Evolutionary conservation across 805 yeast genomes (phyloP).

Genomic region (Sungouiozyma ichnusensis): DNA sequence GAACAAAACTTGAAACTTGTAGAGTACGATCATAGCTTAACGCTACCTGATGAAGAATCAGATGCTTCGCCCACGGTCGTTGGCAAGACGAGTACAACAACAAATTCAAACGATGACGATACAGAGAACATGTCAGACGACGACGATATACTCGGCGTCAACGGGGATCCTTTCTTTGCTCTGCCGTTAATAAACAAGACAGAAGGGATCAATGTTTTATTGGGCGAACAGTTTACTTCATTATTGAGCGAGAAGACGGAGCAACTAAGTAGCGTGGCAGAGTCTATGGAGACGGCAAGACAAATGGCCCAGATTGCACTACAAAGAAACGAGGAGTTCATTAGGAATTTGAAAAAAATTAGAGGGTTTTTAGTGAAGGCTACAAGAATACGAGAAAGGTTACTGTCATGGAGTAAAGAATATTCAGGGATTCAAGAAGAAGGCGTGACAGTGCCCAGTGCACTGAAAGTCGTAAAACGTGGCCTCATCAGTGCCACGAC

Average conservation of each 20-base stretch:
- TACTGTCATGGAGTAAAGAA: constrained; percentile 78
- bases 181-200: constrained; percentile 34
- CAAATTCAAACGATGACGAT: constrained; percentile 6
- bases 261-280: constrained; percentile 13
- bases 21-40: constrained; percentile 54
- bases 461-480: constrained; percentile 27
- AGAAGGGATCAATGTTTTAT: constrained; percentile 7
- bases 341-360: constrained; percentile 62
- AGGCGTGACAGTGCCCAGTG: constrained; percentile 31
- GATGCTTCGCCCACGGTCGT: neutral
- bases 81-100: neutral
- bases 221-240: constrained; percentile 2
- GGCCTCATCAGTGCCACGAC: constrained; percentile 30
- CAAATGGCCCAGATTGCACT: constrained; percentile 68
- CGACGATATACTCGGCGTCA: constrained; percentile 7
- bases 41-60: constrained; percentile 17
- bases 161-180: constrained; percentile 55
- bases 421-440: constrained; percentile 57
- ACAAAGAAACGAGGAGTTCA: constrained; percentile 79
- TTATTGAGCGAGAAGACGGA: constrained; percentile 27
- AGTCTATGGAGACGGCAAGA: constrained; percentile 50
- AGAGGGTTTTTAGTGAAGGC: constrained; percentile 72
- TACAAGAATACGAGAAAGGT: constrained; percentile 57
- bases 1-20: constrained; percentile 60
- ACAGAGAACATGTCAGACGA: constrained; percentile 15